Evolutionary conservation across 2,329 filamentous ascomycete genomes (phyloP).

Genomic region (Aspergillus pseudoterreus): DNA sequence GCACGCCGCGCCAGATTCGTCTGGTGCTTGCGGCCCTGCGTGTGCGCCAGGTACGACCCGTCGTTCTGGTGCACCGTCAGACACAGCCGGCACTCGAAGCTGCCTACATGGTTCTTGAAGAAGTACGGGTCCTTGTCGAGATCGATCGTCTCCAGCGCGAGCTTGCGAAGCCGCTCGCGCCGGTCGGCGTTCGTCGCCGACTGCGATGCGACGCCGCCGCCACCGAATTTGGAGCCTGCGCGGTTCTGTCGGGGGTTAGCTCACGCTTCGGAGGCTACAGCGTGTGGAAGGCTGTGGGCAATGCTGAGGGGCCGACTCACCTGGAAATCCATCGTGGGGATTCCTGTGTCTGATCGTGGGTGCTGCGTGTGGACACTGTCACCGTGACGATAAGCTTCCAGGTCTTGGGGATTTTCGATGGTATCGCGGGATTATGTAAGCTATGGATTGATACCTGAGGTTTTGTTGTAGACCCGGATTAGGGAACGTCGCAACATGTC

Average conservation of each 20-base stretch:
- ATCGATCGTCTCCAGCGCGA: constrained; percentile 97
- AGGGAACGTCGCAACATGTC: neutral
- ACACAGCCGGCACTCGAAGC: constrained; percentile 95
- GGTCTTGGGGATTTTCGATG: neutral
- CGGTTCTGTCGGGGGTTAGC: constrained; percentile 63
- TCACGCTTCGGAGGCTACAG: constrained; percentile 9
- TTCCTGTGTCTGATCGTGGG: too few species aligned
- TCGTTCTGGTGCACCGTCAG: constrained; percentile 98
- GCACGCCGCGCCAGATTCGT: constrained; percentile 94
- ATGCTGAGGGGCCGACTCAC: neutral
- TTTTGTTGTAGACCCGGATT: neutral
- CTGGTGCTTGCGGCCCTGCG: constrained; percentile 97
- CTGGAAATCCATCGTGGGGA: constrained; percentile 8
- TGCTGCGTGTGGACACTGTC: neutral
- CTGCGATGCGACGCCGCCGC: constrained; percentile 90
- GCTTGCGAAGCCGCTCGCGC: constrained; percentile 93
- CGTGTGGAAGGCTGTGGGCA: neutral
- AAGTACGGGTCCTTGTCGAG: constrained; percentile 99
- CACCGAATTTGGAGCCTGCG: constrained; percentile 95
- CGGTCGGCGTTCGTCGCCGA: constrained; percentile 95
- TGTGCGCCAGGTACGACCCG: constrained; percentile 97
- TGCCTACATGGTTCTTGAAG: constrained; percentile 99
- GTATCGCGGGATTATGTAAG: constrained; percentile 3
- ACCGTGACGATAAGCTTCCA: neutral
- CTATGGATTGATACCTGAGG: neutral